Base-by-base conservation (phyloP, 768 basidiomycete genomes). In the Aureoboletus auriporus region DNA sequence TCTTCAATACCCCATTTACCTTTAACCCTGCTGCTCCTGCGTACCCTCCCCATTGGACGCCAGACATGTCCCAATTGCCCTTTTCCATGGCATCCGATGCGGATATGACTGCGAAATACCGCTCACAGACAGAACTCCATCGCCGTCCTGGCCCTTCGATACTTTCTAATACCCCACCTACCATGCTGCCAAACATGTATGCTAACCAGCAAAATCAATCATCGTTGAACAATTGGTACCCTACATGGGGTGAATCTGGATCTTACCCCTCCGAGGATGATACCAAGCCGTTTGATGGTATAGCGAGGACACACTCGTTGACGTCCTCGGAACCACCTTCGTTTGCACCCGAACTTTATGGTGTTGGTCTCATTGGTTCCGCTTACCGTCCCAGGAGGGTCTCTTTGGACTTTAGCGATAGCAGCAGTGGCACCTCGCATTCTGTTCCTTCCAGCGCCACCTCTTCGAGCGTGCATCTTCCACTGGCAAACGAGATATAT, bases 381-480 rank as follows among this genome's bases (percentile, higher is more conserved):
- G 54, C 46, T 4, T 67, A 63, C 35, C 65, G 67, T 12, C 61
- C 58, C 50, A 56, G 74, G 50, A 57, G 61, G 23, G 48, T 54
- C 20, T 74, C 73, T 5, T 44, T 69, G 20, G 71, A 73, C 34
- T 64, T 67, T 38, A 74, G 72, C 46, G 77, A 77, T 37, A 75
- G 73, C 27, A 70, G 73, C 17, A 75, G 73, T 51, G 64, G 68
- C 4, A 64, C 69, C 4, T 70, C 70, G 20, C 71, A 69, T 7
- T 78, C 76, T 1, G 67, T 75, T 3, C 72, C 75, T n/a, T 77
- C 78, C 9, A 79, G 78, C 38, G 79, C 81, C 10, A 54, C 75
- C 8, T 80, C 79, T 8, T 80, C 79, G 7, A 72, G 56, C 27
- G 68, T 74, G 9, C 81, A 82, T 52, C 71, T 81, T 5, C 80